Percentiles rank a stretch among this genome's conserved stretches.
Conservation (phyloP, 1,284 basidiomycete species). For the Ustilago vetiveriae region DNA sequence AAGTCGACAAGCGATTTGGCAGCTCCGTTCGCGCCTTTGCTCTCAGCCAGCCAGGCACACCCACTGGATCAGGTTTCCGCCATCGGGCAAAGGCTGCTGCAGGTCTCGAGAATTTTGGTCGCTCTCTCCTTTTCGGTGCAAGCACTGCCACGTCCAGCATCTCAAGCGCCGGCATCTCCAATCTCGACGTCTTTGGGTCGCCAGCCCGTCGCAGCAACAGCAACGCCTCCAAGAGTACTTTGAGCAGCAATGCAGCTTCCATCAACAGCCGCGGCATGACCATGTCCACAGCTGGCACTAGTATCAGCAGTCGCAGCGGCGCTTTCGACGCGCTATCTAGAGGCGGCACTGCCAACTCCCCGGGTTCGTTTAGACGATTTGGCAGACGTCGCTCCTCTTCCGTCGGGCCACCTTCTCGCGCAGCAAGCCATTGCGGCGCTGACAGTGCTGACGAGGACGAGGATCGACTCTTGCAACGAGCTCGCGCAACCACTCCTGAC, state of each 20-base stretch:
- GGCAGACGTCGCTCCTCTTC: conserved; percentile 37
- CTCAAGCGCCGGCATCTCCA: conserved; percentile 40
- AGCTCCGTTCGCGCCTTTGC: conserved; percentile 8
- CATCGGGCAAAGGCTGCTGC: conserved; percentile 52
- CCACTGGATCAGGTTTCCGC: conserved; percentile 33
- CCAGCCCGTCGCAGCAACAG: conserved; percentile 50
- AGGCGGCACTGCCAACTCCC: conserved; percentile 18
- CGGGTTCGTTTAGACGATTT: conserved; percentile 27
- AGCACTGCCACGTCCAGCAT: conserved; percentile 37
- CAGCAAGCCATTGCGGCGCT: conserved; percentile 10
- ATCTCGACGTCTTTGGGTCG: conserved; percentile 51
- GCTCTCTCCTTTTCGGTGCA: conserved; percentile 46
- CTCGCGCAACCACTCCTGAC: conserved; percentile 32
- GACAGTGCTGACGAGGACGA: conserved; percentile 30
- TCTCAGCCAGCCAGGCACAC: conserved; percentile 32
- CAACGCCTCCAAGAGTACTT: conserved; percentile 51
- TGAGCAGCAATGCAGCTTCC: conserved; percentile 39
- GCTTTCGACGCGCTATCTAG: conserved; percentile 21
- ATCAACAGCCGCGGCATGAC: conserved; percentile 49
- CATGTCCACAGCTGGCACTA: conserved; percentile 50
- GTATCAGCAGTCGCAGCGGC: conserved; percentile 51
- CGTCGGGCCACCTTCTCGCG: conserved; percentile 28
- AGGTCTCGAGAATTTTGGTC: conserved; percentile 54
- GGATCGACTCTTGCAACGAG: conserved; percentile 2
- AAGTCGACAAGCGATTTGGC: conserved; percentile 37